Conservation (phyloP, 2,329 filamentous ascomycete species). For the Colletotrichum horii region DNA sequence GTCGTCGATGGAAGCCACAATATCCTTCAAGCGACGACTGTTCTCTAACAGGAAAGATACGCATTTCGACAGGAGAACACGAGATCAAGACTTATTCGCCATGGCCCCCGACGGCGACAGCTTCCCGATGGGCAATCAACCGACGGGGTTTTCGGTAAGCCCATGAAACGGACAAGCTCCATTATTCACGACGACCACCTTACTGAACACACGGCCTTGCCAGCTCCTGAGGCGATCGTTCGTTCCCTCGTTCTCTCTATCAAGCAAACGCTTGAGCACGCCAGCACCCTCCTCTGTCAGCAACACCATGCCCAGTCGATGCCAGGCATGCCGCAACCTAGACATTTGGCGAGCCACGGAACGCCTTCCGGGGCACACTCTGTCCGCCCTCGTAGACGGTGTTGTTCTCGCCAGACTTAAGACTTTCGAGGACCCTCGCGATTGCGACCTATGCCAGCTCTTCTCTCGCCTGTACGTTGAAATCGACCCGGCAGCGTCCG, state of each 20-base stretch:
- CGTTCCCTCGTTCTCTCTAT: background rate
- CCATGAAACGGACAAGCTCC: background rate
- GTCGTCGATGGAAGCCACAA: background rate
- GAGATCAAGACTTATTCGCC: background rate
- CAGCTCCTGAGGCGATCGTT: slow-evolving; percentile 3
- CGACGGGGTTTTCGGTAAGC: background rate
- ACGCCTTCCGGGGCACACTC: background rate
- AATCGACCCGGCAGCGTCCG: background rate
- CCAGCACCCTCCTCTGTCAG: background rate
- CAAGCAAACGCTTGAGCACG: background rate
- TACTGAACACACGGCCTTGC: background rate
- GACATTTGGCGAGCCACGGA: slow-evolving; percentile 3
- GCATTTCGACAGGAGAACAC: background rate
- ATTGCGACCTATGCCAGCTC: background rate
- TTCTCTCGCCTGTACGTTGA: background rate
- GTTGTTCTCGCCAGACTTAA: background rate
- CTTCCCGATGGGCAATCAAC: background rate
- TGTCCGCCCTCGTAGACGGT: background rate
- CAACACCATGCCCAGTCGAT: background rate
- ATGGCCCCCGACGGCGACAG: background rate
- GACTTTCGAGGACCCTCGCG: background rate
- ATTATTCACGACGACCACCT: background rate
- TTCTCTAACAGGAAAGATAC: background rate
- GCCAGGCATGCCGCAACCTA: background rate
- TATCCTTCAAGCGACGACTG: background rate